Evolutionary conservation across 2,329 filamentous ascomycete species (phyloP).

Genomic region (Gaeumannomyces tritici): DNA sequence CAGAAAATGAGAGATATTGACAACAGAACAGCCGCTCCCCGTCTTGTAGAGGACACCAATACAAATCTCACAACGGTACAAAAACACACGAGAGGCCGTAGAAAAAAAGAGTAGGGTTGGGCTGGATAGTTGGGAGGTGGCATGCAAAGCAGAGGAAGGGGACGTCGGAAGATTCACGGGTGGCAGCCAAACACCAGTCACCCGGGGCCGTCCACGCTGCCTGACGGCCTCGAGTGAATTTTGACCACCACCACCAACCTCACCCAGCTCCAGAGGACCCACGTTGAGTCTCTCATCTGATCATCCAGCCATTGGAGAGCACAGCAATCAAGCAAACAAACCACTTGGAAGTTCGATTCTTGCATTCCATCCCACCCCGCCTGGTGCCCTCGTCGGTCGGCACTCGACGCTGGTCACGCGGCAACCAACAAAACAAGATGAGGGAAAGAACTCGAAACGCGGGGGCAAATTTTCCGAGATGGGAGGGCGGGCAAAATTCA

Average conservation of each 20-base stretch:
- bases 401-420: background rate
- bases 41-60: background rate
- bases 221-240: background rate
- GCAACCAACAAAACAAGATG: background rate
- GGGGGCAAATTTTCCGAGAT: background rate
- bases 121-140: background rate
- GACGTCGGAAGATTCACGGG: background rate
- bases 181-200: background rate
- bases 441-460: background rate
- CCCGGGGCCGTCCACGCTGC: background rate
- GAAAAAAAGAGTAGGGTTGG: background rate
- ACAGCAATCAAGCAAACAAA: background rate
- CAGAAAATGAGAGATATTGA: background rate
- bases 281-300: background rate
- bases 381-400: background rate
- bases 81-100: background rate
- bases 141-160: background rate
- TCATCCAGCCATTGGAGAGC: background rate
- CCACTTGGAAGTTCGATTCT: background rate
- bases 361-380: background rate
- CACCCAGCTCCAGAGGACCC: too few relatives aligned
- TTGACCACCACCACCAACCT: too few relatives aligned
- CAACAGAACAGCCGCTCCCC: background rate
- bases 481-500: constrained; percentile 20
- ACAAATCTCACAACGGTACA: too few relatives aligned